Evolutionary conservation across 176 grass and related monocot species (phyloP).

Genomic region (Rhynchospora breviuscula): DNA sequence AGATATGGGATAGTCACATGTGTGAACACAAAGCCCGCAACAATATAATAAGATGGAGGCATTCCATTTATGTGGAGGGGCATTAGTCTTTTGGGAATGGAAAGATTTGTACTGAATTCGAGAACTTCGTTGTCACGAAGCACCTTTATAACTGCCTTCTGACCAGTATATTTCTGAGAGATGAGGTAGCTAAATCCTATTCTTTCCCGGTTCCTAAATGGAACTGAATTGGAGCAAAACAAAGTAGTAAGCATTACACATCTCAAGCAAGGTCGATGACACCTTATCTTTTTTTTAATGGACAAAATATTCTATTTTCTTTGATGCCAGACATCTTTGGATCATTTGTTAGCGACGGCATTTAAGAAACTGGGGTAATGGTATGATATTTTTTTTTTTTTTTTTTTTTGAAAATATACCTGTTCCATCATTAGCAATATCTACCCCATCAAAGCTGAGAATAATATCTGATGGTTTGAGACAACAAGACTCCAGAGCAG

Average conservation of each 20-base stretch:
- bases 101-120: conserved; percentile 81
- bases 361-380: not conserved
- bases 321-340: not conserved
- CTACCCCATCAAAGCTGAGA: conserved; percentile 78
- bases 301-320: not conserved
- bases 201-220: conserved; percentile 95
- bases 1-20: conserved; percentile 82
- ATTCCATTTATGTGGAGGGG: conserved; percentile 83
- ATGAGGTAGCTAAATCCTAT: not conserved
- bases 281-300: not conserved
- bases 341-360: not conserved
- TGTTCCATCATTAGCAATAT: conserved; percentile 94
- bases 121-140: conserved; percentile 59
- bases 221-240: conserved; percentile 45
- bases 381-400: not conserved
- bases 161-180: conserved; percentile 91
- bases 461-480: conserved; percentile 86
- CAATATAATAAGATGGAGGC: conserved; percentile 90
- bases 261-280: not conserved
- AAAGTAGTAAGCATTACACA: not conserved
- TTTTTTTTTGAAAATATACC: not conserved
- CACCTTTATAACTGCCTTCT: conserved; percentile 79
- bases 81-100: conserved; percentile 84
- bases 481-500: conserved; percentile 71
- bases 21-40: conserved; percentile 93